Percentiles rank a stretch among this genome's conserved stretches.
Evolutionary conservation across 495 filamentous ascomycete species (phyloP).

Genomic region (Lineolata rhizophorae): DNA sequence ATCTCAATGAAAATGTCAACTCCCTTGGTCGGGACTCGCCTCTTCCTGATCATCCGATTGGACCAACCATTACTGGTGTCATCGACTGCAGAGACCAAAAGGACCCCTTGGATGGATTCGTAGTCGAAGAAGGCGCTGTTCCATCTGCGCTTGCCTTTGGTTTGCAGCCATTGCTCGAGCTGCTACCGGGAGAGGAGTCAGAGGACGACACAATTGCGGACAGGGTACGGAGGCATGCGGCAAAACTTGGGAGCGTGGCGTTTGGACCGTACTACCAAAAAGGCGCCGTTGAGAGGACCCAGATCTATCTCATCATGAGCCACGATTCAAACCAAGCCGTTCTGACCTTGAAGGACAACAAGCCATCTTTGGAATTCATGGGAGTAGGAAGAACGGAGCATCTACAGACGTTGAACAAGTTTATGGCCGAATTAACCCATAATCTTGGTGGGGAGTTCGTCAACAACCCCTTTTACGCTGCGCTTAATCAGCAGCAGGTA

Average conservation of each 20-base stretch:
- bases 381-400: conserved; percentile 32
- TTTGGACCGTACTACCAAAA: conserved; percentile 33
- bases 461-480: conserved; percentile 31
- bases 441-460: conserved; percentile 35
- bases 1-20: conserved; percentile 32
- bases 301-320: conserved; percentile 49
- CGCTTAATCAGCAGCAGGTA: conserved; percentile 30
- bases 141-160: conserved; percentile 32
- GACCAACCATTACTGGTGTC: conserved; percentile 40
- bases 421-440: conserved; percentile 29
- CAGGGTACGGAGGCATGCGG: conserved; percentile 24
- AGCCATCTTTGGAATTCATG: conserved; percentile 33
- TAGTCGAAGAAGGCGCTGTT: conserved; percentile 43
- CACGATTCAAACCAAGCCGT: conserved; percentile 45
- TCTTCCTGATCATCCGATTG: conserved; percentile 28
- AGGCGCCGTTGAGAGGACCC: conserved; percentile 32
- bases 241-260: conserved; percentile 29
- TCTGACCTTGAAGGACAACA: conserved; percentile 34
- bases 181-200: conserved; percentile 31
- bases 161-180: conserved; percentile 33
- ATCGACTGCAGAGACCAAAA: conserved; percentile 36
- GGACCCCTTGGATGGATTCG: conserved; percentile 37
- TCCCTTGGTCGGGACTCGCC: conserved; percentile 27
- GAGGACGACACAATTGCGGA: no score
- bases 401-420: conserved; percentile 27